A percentile compares a stretch with the other conserved stretches of the same genome.
Conservation (phyloP, 441 rosid species). For the Kokia cookei region DNA sequence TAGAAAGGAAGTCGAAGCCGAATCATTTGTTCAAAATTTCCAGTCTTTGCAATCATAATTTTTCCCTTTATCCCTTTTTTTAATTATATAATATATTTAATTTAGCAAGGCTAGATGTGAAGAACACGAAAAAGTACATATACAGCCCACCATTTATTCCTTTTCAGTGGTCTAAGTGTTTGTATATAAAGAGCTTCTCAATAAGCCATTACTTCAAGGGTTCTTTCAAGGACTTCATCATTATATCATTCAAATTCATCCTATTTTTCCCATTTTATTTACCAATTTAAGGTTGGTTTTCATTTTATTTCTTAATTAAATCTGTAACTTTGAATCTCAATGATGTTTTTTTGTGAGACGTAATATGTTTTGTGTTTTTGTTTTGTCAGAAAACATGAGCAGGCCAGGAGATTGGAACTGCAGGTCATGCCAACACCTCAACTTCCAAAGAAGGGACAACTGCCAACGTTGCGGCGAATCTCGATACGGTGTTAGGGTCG, state of each 20-base stretch:
- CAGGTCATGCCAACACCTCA: neutral
- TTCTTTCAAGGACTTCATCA: neutral
- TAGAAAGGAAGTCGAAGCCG: neutral
- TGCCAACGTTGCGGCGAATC: conserved; percentile 74
- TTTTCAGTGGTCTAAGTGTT: conserved; percentile 17
- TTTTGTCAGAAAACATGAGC: conserved; percentile 30
- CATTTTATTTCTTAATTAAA: neutral
- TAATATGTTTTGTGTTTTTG: neutral
- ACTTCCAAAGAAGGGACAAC: conserved; percentile 35
- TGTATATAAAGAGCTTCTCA: conserved; percentile 43
- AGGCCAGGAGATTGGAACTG: conserved; percentile 19
- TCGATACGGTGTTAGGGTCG: conserved; percentile 40
- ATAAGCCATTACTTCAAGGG: conserved; percentile 23
- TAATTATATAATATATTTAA: conserved; percentile 21
- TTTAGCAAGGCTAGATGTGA: conserved; percentile 45
- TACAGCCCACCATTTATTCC: conserved; percentile 38
- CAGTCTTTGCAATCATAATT: conserved; percentile 45
- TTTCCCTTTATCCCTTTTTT: conserved; percentile 39
- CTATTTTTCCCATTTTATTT: neutral
- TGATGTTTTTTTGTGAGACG: neutral
- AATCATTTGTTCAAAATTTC: conserved; percentile 6
- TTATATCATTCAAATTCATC: neutral
- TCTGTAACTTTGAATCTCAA: neutral
- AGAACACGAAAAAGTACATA: conserved; percentile 44
- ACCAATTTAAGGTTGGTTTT: neutral